Evolutionary conservation across 1,284 basidiomycete species (phyloP), one percentile per base, ranked within the genome.

Genomic region (Pterula multifida): DNA sequence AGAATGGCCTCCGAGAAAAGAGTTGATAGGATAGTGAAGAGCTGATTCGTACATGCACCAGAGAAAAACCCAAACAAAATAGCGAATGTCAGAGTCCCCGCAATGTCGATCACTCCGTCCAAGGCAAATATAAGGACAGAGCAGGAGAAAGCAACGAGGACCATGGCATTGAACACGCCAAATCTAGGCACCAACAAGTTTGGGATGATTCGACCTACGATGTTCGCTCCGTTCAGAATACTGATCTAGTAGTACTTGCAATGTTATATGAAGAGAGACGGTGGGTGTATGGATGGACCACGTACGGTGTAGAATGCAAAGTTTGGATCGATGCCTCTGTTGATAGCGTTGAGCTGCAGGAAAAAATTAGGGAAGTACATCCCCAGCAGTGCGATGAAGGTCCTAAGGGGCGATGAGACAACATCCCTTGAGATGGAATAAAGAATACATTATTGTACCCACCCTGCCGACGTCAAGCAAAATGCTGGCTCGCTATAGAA

Each of bases 1-100:
- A 28, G 9, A 15, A 49, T 3, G 17, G 25, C 46, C 2, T 46
- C 60, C 15, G 68, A 52, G 60, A 66, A 62, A 9, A 65, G 63
- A 3, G 63, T 59, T 22, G 68, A 54, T 21, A 68, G 58, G 17
- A 65, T 61, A 1, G 57, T 61, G 55, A n/a, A n/a, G n/a, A n/a
- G n/a, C n/a, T n/a, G n/a, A n/a, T n/a, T n/a, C 3, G 2, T 53
- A 69, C 70, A 68, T 42, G 68, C 65, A 6, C 75, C 76, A 9
- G 68, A 70, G 54, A 77, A 76, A 50, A 76, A 63, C 0, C 76
- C 75, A 51, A 68, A 79, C 13, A 78, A 55, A 32, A 72, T 54
- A 3, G 70, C 68, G 45, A 78, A 74, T 21, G 65, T 53, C 3
- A 73, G 59, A 0, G 70, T 67, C 3, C 72, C 71, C 3, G 60